Evolutionary conservation across 2,329 filamentous ascomycete species (phyloP).

Genomic region (Biscogniauxia mediterranea): DNA sequence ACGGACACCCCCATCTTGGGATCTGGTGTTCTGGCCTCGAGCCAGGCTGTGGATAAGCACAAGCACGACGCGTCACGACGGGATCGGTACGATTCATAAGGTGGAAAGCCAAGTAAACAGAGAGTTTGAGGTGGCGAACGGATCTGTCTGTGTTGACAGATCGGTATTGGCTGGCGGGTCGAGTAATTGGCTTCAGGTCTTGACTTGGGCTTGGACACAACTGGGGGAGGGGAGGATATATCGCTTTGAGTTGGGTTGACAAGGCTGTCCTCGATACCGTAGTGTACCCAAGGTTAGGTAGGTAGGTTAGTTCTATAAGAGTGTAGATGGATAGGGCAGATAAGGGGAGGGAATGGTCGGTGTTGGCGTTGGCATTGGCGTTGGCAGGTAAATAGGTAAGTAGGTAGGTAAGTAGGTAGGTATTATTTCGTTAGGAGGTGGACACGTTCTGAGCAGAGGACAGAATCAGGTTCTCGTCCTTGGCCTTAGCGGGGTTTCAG

Average conservation of each 20-base stretch:
- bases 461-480: not conserved
- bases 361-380: no score
- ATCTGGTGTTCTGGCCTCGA: constrained; percentile 24
- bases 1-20: constrained; percentile 78
- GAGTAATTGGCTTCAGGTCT: no score
- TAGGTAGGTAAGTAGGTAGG: not conserved
- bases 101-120: not conserved
- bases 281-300: no score
- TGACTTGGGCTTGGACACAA: no score
- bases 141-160: not conserved
- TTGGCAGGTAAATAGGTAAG: not conserved
- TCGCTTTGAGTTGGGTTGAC: no score
- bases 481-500: constrained; percentile 19
- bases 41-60: constrained; percentile 12
- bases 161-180: not conserved
- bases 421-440: not conserved
- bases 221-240: no score
- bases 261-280: no score
- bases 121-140: constrained; percentile 1
- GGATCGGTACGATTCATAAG: constrained; percentile 4
- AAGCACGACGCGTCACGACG: constrained; percentile 6
- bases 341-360: no score
- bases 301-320: no score
- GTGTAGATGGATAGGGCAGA: no score
- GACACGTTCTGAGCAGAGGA: not conserved